Evolutionary conservation across 75 land plant genomes (phyloP).

Genomic region (Cunninghamia lanceolata): DNA sequence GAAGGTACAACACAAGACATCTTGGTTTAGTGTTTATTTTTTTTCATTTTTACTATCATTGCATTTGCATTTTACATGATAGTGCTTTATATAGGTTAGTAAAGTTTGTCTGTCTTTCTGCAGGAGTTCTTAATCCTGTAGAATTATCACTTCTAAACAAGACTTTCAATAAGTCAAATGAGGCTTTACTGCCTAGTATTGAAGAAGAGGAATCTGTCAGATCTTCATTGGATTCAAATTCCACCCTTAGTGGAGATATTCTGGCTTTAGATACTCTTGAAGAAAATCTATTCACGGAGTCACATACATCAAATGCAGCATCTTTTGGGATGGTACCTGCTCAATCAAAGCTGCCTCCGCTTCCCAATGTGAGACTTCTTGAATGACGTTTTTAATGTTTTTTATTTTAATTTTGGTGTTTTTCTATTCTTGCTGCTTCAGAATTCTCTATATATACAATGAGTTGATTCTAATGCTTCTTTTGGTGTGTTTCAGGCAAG

Average conservation of each 20-base stretch:
- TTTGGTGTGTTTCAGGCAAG: constrained; percentile 4
- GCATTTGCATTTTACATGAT: not conserved
- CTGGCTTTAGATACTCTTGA: constrained; percentile 43
- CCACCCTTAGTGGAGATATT: constrained; percentile 37
- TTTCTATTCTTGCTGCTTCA: not conserved
- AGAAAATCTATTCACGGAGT: constrained; percentile 40
- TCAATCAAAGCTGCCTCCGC: not conserved
- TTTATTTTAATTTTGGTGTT: not conserved
- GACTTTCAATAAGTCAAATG: constrained; percentile 22
- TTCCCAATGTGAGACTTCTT: not conserved
- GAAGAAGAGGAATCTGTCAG: constrained; percentile 40
- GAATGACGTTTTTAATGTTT: not conserved
- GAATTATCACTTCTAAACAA: constrained; percentile 63
- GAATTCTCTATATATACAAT: not conserved
- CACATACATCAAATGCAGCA: constrained; percentile 31
- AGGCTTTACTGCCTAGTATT: constrained; percentile 29
- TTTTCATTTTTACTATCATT: not conserved
- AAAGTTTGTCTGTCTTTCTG: not conserved
- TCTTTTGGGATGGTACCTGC: not conserved
- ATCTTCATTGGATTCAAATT: constrained; percentile 39
- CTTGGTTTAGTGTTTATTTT: not conserved
- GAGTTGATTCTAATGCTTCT: not conserved
- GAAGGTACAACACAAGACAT: constrained; percentile 42
- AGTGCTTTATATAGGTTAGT: not conserved
- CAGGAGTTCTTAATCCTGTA: constrained; percentile 84